phyloP scores from a whole-genome alignment of 2,329 filamentous ascomycete genomes.

The Chrysoporthe deuterocubensis region DNA sequence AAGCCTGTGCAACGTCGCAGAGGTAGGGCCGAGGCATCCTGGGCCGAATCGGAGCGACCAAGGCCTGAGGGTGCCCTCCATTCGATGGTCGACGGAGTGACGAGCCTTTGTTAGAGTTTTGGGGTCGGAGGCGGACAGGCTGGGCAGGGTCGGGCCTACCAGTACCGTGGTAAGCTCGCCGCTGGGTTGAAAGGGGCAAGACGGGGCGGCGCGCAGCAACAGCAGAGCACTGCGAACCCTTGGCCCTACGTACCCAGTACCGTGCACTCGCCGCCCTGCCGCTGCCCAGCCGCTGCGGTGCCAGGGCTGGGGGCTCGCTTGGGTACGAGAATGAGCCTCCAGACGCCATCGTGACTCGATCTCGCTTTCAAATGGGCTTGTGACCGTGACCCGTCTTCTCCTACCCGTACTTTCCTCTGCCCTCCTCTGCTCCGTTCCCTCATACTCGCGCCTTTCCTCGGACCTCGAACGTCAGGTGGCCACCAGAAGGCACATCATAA shows the following conservation, averaged over 20 bases:
- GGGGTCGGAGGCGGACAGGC: too few species aligned
- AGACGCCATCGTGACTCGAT: constrained; percentile 28
- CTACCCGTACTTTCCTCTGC: not conserved
- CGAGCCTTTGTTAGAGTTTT: too few species aligned
- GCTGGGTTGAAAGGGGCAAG: too few species aligned
- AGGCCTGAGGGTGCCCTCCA: not conserved
- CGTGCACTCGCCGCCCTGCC: too few species aligned
- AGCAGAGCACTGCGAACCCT: too few species aligned
- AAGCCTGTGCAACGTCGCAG: constrained; percentile 14
- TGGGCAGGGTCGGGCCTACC: too few species aligned
- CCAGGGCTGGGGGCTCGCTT: constrained; percentile 13
- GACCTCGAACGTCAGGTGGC: too few species aligned
- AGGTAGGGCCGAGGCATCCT: constrained; percentile 1
- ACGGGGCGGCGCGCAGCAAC: too few species aligned
- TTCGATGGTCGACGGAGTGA: not conserved
- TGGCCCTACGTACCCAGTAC: too few species aligned
- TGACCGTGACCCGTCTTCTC: constrained; percentile 13
- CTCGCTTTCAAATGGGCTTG: constrained; percentile 14
- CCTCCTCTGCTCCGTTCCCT: not conserved
- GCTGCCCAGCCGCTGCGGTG: too few species aligned
- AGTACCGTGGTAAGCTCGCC: too few species aligned
- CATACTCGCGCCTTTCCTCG: not conserved
- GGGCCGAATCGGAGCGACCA: not conserved
- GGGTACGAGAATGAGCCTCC: constrained; percentile 12
- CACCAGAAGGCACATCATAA: not conserved